Conservation (phyloP, 2,329 filamentous ascomycete species). For the Penicillium sp. region DNA sequence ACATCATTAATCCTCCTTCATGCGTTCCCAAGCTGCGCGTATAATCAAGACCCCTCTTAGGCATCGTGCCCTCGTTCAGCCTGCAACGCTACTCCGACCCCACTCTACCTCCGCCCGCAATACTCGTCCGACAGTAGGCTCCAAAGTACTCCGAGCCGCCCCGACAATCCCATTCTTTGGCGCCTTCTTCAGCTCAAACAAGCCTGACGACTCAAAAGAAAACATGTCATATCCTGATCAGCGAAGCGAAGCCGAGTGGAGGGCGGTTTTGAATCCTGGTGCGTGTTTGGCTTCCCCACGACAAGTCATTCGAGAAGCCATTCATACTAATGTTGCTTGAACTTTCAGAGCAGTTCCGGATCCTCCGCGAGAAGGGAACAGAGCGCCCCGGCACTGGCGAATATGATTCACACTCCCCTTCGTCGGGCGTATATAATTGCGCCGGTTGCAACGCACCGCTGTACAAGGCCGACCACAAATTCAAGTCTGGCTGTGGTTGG, state of each 20-base stretch:
- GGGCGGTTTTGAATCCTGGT: constrained; percentile 75
- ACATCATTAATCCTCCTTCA: constrained; percentile 15
- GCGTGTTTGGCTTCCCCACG: constrained; percentile 36
- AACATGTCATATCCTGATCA: constrained; percentile 70
- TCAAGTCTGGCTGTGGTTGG: constrained; percentile 96
- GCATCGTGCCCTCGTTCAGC: constrained; percentile 16
- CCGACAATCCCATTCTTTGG: constrained; percentile 76
- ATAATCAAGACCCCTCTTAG: constrained; percentile 20
- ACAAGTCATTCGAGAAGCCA: constrained; percentile 25
- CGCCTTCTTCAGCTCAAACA: constrained; percentile 69
- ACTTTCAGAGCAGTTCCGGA: constrained; percentile 86
- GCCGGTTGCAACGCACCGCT: constrained; percentile 83
- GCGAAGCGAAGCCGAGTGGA: constrained; percentile 83
- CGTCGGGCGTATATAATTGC: constrained; percentile 78
- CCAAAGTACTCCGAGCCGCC: constrained; percentile 61
- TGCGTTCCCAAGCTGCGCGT: constrained; percentile 29
- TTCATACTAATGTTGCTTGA: background rate
- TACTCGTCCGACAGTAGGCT: constrained; percentile 29
- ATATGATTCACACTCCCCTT: constrained; percentile 82
- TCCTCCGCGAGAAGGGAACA: constrained; percentile 89
- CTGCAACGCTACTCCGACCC: constrained; percentile 22
- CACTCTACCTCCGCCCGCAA: constrained; percentile 16
- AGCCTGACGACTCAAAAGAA: constrained; percentile 39
- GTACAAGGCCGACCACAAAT: constrained; percentile 92
- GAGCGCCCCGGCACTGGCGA: constrained; percentile 77